Evolutionary conservation across 2,329 filamentous ascomycete species (phyloP).

Genomic region (Pyrenophora seminiperda): DNA sequence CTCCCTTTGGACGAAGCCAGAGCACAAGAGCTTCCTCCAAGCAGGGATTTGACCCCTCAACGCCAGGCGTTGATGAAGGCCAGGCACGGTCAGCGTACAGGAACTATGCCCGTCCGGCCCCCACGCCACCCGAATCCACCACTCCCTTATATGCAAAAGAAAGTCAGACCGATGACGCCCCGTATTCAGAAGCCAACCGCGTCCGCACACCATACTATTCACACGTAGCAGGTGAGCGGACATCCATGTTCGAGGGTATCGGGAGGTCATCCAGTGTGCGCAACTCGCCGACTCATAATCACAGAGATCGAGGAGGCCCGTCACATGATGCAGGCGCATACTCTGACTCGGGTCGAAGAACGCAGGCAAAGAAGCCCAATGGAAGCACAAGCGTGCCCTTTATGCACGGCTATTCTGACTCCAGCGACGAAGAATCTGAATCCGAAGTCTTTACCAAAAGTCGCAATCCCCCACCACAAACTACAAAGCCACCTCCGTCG

Average conservation of each 20-base stretch:
- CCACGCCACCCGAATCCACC: conserved; percentile 34
- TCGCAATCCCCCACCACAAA: conserved; percentile 22
- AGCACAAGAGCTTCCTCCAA: conserved; percentile 56
- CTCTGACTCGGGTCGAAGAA: conserved; percentile 41
- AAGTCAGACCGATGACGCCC: conserved; percentile 31
- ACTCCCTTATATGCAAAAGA: conserved; percentile 30
- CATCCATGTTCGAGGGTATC: conserved; percentile 59
- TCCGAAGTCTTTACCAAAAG: conserved; percentile 25
- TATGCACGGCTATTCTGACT: conserved; percentile 38
- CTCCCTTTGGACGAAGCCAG: conserved; percentile 47
- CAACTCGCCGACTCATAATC: conserved; percentile 50
- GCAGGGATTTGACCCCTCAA: conserved; percentile 63
- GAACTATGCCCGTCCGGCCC: conserved; percentile 42
- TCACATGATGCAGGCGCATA: conserved; percentile 32
- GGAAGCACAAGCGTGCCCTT: conserved; percentile 30
- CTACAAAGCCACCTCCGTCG: conserved; percentile 24
- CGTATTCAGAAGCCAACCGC: conserved; percentile 55
- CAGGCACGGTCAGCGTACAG: conserved; percentile 60
- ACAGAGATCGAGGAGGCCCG: conserved; percentile 32
- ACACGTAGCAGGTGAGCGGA: conserved; percentile 61
- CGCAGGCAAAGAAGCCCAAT: conserved; percentile 33
- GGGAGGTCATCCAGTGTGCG: conserved; percentile 60
- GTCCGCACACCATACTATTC: conserved; percentile 60
- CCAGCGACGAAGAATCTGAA: conserved; percentile 40
- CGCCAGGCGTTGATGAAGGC: conserved; percentile 63